Conservation (phyloP, 2,329 filamentous ascomycete species). For the Alternaria gansuensis region DNA sequence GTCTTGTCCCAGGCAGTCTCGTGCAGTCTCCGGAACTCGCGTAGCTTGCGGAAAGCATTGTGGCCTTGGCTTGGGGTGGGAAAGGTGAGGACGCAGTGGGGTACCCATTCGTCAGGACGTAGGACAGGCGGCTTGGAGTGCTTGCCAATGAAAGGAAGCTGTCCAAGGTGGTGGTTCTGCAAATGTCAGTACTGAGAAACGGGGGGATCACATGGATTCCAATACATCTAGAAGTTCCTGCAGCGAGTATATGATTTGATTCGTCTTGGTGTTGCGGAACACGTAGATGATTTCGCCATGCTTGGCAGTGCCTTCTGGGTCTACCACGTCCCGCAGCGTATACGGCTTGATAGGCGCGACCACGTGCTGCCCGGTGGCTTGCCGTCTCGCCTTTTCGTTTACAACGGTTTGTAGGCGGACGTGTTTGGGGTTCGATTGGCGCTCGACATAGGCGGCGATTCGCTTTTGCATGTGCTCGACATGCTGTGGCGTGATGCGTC, state of each 20-base stretch:
- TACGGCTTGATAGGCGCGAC: constrained; percentile 34
- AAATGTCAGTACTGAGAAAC: constrained; percentile 6
- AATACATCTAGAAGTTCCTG: constrained; percentile 64
- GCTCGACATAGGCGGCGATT: constrained; percentile 34
- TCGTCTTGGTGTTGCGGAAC: constrained; percentile 68
- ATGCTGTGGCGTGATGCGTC: constrained; percentile 10
- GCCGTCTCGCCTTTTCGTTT: constrained; percentile 36
- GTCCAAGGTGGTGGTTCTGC: constrained; percentile 63
- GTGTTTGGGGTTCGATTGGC: constrained; percentile 38
- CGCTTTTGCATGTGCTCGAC: constrained; percentile 12
- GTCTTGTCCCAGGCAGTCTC: constrained; percentile 64
- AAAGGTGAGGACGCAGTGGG: constrained; percentile 67
- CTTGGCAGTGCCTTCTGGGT: constrained; percentile 33
- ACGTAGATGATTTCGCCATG: constrained; percentile 70
- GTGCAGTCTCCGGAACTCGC: constrained; percentile 57
- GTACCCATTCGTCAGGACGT: constrained; percentile 70
- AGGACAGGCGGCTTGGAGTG: constrained; percentile 67
- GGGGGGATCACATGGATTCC: constrained; percentile 19
- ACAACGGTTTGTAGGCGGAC: constrained; percentile 38
- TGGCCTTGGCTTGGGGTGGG: constrained; percentile 60
- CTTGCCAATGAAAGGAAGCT: constrained; percentile 70
- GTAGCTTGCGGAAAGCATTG: constrained; percentile 58
- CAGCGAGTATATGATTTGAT: constrained; percentile 71
- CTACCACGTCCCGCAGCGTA: constrained; percentile 55
- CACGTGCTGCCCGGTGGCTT: constrained; percentile 27